A percentile compares a stretch with the other conserved stretches of the same genome.
These are phyloP conservation scores for Pulveroboletus sp. DNA, from an alignment of 768 basidiomycete genomes.

Conservation along the genomic window DNA sequence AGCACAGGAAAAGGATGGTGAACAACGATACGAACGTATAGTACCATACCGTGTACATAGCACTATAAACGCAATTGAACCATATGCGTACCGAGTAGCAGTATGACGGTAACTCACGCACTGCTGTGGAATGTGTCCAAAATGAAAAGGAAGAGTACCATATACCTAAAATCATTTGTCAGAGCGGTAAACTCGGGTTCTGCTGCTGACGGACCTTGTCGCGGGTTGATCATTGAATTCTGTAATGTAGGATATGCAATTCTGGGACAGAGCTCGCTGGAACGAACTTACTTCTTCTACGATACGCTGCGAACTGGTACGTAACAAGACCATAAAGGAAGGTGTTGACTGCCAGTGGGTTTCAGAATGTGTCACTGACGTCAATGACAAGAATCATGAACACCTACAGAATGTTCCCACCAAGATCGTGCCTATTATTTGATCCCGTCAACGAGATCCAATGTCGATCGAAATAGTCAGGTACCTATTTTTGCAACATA, in stretches of 20 bases:
- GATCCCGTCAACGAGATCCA: too few relatives aligned
- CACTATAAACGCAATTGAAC: not conserved
- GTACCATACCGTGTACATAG: slow-evolving; percentile 12
- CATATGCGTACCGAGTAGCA: not conserved
- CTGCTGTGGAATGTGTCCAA: slow-evolving; percentile 16
- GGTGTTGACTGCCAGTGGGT: slow-evolving; percentile 18
- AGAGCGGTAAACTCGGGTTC: not conserved
- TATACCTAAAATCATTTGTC: slow-evolving; percentile 1
- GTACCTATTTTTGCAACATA: too few relatives aligned
- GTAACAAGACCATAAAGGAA: slow-evolving; percentile 41
- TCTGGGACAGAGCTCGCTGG: not conserved
- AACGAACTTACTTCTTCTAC: slow-evolving; percentile 15
- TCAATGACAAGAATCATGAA: not conserved
- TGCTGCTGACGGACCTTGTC: not conserved
- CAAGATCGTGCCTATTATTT: slow-evolving; percentile 9
- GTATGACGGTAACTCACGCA: slow-evolving; percentile 3
- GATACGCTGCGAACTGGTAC: slow-evolving; percentile 40
- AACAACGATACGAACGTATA: slow-evolving; percentile 3
- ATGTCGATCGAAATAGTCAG: too few relatives aligned
- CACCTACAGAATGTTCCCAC: slow-evolving; percentile 15
- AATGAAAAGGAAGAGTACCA: slow-evolving; percentile 13
- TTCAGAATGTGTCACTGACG: too few relatives aligned
- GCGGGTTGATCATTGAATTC: slow-evolving; percentile 13
- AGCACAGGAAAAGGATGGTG: not conserved
- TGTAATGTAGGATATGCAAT: not conserved